phyloP scores from a whole-genome alignment of 2,329 filamentous ascomycete species.

The Exophiala phaeomuriformis region DNA sequence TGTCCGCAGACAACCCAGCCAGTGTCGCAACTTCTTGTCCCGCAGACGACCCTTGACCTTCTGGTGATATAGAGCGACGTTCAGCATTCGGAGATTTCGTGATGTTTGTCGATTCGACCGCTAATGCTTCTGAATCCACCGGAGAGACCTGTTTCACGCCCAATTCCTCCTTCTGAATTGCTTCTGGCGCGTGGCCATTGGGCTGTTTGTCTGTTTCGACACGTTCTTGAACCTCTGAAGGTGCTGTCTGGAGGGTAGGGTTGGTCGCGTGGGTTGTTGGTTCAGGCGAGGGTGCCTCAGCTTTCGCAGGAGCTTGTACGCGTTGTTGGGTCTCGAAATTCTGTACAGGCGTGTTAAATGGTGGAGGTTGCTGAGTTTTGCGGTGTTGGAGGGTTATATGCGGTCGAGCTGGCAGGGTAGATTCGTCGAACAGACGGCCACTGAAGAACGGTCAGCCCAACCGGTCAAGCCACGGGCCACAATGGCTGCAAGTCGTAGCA shows the following conservation, averaged over 20 bases:
- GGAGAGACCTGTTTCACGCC: not conserved
- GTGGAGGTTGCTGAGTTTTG: slow-evolving; percentile 26
- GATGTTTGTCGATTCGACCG: not conserved
- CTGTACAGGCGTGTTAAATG: slow-evolving; percentile 8
- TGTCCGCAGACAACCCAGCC: not conserved
- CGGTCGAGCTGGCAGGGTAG: slow-evolving; percentile 42
- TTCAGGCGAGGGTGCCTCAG: slow-evolving; percentile 1
- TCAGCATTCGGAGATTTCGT: not conserved
- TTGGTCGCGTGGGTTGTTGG: not conserved
- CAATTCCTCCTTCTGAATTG: not conserved
- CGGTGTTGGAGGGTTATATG: slow-evolving; percentile 25
- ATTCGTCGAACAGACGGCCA: slow-evolving; percentile 51
- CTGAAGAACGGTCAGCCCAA: slow-evolving; percentile 32
- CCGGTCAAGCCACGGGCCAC: slow-evolving; percentile 5
- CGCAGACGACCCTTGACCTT: not conserved
- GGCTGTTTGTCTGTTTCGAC: not conserved
- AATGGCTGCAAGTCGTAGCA: slow-evolving; percentile 7
- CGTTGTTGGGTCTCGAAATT: slow-evolving; percentile 1
- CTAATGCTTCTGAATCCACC: not conserved
- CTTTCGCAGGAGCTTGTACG: not conserved
- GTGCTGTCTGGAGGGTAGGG: not conserved
- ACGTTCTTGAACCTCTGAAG: not conserved
- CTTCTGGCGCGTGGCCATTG: not conserved
- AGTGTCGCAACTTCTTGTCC: not conserved
- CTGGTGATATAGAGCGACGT: slow-evolving; percentile 3